A percentile compares a stretch with the other conserved stretches of the same genome.
Conservation (phyloP, 805 yeast genomes). For the Hanseniaspora vineae region DNA sequence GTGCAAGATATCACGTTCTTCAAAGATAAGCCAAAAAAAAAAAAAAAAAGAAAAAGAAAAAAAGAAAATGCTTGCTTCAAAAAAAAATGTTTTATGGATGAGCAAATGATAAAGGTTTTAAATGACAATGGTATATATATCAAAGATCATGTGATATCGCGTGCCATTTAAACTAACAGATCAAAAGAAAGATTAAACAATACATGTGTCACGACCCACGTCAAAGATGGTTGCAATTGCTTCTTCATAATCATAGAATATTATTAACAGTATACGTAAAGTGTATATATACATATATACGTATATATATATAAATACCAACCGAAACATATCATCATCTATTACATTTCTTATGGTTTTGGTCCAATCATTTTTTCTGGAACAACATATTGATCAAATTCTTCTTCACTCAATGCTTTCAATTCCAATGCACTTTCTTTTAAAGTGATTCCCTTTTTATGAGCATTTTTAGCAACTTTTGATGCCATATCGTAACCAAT, state of each 20-base stretch:
- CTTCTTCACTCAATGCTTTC: constrained; percentile 68
- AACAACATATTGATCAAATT: constrained; percentile 92
- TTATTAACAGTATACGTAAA: background rate
- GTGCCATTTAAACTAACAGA: background rate
- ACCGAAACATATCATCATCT: too few species aligned
- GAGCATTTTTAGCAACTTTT: constrained; percentile 97
- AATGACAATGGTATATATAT: too few species aligned
- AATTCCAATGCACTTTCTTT: constrained; percentile 91
- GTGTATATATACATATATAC: background rate
- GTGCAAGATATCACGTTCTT: too few species aligned
- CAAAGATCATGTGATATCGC: background rate
- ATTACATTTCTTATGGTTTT: constrained; percentile 30
- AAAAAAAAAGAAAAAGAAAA: background rate
- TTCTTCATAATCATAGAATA: too few species aligned
- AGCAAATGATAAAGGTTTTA: background rate
- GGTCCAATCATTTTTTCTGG: constrained; percentile 99
- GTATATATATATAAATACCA: too few species aligned
- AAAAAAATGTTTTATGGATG: background rate
- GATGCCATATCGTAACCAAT: constrained; percentile 97
- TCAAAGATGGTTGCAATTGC: background rate
- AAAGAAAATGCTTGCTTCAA: background rate
- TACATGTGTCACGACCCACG: too few species aligned
- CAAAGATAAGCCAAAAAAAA: background rate
- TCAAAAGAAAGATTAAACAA: too few species aligned
- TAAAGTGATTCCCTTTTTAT: constrained; percentile 91